Conservation (phyloP, 306 rosid genomes). For the Astragalus membranaceus region DNA sequence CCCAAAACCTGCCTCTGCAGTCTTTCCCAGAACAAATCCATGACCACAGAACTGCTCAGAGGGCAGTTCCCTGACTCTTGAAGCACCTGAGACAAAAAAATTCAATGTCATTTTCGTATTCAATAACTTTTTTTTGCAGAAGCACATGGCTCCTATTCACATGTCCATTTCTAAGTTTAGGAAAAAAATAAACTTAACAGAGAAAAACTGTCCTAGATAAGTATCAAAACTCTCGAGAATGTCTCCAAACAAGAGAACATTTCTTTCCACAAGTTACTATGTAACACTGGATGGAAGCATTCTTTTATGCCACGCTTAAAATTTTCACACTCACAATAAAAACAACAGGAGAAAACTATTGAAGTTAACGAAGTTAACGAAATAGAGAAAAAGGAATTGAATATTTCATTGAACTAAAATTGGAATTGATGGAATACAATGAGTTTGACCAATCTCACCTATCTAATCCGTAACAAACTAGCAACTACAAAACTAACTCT, state of each 20-base stretch:
- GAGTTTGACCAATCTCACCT: no score
- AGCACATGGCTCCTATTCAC: background rate
- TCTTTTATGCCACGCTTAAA: background rate
- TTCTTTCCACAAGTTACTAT: background rate
- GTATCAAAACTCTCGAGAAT: no score
- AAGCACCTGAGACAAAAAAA: constrained; percentile 62
- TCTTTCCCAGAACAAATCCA: constrained; percentile 87
- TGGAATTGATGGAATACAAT: no score
- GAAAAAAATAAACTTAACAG: background rate
- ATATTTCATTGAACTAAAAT: no score
- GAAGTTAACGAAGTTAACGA: no score
- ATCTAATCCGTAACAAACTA: no score
- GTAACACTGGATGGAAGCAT: background rate
- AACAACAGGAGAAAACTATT: background rate
- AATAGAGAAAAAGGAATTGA: no score
- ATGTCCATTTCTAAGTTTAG: background rate
- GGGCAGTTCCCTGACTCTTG: constrained; percentile 58
- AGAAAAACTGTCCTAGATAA: background rate
- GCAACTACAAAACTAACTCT: no score
- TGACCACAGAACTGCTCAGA: constrained; percentile 77
- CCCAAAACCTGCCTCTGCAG: constrained; percentile 95
- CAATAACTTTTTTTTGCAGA: constrained; percentile 8
- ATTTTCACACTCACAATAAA: background rate
- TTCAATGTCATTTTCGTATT: constrained; percentile 13
- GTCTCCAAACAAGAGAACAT: background rate